phyloP scores from a whole-genome alignment of 768 basidiomycete species.

The Epithele typhae region DNA sequence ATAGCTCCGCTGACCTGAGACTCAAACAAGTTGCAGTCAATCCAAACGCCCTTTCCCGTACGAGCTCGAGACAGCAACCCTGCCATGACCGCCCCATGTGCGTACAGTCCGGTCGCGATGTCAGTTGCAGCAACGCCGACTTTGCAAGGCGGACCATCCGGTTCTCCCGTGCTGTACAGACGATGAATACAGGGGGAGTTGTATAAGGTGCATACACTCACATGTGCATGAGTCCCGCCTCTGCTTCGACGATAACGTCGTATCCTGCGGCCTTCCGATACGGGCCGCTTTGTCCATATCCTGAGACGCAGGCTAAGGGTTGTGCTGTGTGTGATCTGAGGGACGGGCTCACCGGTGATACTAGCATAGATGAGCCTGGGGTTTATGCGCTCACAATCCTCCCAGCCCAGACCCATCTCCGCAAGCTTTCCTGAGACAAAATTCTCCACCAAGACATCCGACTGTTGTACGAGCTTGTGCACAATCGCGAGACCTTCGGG shows the following conservation, averaged over 20 bases:
- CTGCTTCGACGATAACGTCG: constrained; percentile 72
- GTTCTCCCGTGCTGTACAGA: constrained; percentile 74
- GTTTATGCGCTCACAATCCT: constrained; percentile 75
- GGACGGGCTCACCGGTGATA: constrained; percentile 61
- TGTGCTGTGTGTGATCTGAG: not conserved
- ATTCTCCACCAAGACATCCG: constrained; percentile 90
- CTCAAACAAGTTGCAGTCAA: constrained; percentile 92
- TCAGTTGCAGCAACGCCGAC: constrained; percentile 96
- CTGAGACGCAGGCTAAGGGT: no score
- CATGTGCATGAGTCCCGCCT: constrained; percentile 96
- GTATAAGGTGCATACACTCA: constrained; percentile 29
- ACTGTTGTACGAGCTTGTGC: constrained; percentile 59
- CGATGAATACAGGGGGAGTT: constrained; percentile 8
- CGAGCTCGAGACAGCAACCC: constrained; percentile 76
- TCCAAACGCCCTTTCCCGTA: constrained; percentile 86
- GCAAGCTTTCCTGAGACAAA: constrained; percentile 83
- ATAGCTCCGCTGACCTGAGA: constrained; percentile 44
- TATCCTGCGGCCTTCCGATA: constrained; percentile 82
- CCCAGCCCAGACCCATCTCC: constrained; percentile 81
- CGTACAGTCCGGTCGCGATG: constrained; percentile 83
- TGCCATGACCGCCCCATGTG: constrained; percentile 91
- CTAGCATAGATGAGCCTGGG: constrained; percentile 82
- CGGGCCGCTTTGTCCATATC: constrained; percentile 88
- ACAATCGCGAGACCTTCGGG: constrained; percentile 74
- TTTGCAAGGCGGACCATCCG: constrained; percentile 81